Percentiles rank a stretch among this genome's conserved stretches.
Evolutionary conservation across 768 basidiomycete species (phyloP).

Genomic region (Symmetrospora coprosmae): DNA sequence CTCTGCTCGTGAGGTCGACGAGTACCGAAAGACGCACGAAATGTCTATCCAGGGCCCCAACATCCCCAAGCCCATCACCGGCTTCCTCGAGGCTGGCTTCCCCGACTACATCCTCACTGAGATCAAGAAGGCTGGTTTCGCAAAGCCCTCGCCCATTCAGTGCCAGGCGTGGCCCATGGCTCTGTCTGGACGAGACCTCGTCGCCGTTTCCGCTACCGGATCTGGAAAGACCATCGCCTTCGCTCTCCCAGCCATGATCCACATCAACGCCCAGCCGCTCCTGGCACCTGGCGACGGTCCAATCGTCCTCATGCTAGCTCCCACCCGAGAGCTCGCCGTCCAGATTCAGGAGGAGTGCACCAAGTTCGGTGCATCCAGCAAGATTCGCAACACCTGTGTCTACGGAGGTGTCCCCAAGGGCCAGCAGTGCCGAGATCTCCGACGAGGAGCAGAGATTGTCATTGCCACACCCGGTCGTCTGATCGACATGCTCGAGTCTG

Average conservation of each 20-base stretch:
- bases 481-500: constrained; percentile 95
- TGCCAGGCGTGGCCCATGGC: constrained; percentile 99
- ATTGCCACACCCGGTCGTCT: constrained; percentile 99
- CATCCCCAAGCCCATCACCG: constrained; percentile 75
- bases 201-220: constrained; percentile 95
- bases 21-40: constrained; percentile 67
- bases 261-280: constrained; percentile 98
- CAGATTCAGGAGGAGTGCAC: constrained; percentile 98
- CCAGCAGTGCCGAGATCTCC: constrained; percentile 91
- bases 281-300: constrained; percentile 89
- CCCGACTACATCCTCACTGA: constrained; percentile 90
- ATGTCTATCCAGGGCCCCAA: constrained; percentile 84
- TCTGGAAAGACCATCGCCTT: constrained; percentile 98
- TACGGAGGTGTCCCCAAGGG: constrained; percentile 99
- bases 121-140: constrained; percentile 85
- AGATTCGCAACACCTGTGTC: constrained; percentile 95
- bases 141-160: constrained; percentile 82
- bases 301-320: constrained; percentile 88
- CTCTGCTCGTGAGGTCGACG: constrained; percentile 72
- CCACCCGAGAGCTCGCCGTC: constrained; percentile 94
- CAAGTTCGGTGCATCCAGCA: constrained; percentile 79
- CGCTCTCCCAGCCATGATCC: constrained; percentile 95
- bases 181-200: constrained; percentile 76
- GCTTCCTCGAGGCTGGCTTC: constrained; percentile 89
- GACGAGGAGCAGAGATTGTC: constrained; percentile 91